Evolutionary conservation across 257 asterid species (phyloP).

Genomic region (Penstemon barbatus): DNA sequence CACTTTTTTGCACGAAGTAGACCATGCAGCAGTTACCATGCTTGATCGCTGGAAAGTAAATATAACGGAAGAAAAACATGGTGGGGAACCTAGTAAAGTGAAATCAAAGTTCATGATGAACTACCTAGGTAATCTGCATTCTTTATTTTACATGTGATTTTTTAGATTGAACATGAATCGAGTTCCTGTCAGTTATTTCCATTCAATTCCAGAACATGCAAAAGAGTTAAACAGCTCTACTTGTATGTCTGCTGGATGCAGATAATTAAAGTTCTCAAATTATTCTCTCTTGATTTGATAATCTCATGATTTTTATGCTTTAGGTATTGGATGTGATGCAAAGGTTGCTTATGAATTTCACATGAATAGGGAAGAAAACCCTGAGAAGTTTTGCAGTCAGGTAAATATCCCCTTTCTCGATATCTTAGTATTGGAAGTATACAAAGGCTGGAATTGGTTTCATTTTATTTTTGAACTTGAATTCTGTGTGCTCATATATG

Average conservation of each 20-base stretch:
- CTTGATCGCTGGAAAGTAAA: slow-evolving; percentile 87
- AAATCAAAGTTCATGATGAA: slow-evolving; percentile 87
- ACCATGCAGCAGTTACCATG: slow-evolving; percentile 80
- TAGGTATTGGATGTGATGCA: slow-evolving; percentile 92
- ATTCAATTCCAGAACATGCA: slow-evolving; percentile 6
- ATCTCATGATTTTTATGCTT: slow-evolving; percentile 23
- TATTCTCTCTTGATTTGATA: slow-evolving; percentile 7
- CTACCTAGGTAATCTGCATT: slow-evolving; percentile 63
- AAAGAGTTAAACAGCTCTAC: slow-evolving; percentile 19
- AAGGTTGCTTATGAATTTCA: slow-evolving; percentile 89
- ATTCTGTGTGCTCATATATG: background rate
- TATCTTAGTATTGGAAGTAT: background rate
- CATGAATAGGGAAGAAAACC: slow-evolving; percentile 75
- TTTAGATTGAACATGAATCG: slow-evolving; percentile 10
- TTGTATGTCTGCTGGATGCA: slow-evolving; percentile 22
- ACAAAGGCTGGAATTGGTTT: slow-evolving; percentile 11
- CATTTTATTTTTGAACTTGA: slow-evolving; percentile 18
- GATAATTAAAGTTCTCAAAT: slow-evolving; percentile 12
- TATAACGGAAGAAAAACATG: slow-evolving; percentile 52
- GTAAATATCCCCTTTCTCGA: slow-evolving; percentile 30
- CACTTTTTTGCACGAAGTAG: slow-evolving; percentile 64
- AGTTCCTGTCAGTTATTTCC: slow-evolving; percentile 2
- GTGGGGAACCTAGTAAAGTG: slow-evolving; percentile 35
- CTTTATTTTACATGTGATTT: background rate
- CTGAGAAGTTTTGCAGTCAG: slow-evolving; percentile 74